A percentile compares a stretch with the other conserved stretches of the same genome.
Evolutionary conservation across 2,329 filamentous ascomycete genomes (phyloP).

Genomic region (Thermothelomyces thermophilus): DNA sequence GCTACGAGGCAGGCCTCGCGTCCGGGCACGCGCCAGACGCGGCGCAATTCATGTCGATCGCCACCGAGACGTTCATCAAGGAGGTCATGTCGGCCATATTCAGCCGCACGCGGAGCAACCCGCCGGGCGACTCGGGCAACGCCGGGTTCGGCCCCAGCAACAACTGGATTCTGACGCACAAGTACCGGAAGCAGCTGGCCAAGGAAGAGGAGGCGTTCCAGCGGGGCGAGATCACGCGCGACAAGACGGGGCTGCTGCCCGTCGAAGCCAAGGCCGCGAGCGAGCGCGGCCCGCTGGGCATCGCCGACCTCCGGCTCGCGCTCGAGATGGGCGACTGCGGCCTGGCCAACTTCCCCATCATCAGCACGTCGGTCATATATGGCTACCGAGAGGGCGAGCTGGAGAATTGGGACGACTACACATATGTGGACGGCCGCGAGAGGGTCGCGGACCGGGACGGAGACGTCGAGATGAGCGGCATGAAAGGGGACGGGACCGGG

Average conservation of each 20-base stretch:
- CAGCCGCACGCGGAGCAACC: conserved; percentile 58
- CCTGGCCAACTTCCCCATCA: conserved; percentile 68
- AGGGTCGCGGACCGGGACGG: conserved; percentile 25
- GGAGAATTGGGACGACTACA: conserved; percentile 58
- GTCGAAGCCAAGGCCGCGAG: conserved; percentile 71
- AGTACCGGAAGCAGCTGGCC: conserved; percentile 67
- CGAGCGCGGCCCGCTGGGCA: conserved; percentile 63
- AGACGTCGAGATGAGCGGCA: conserved; percentile 29
- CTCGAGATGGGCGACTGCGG: conserved; percentile 70
- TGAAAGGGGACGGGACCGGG: conserved; percentile 26
- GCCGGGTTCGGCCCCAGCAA: conserved; percentile 59
- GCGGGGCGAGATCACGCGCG: conserved; percentile 66
- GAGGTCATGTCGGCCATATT: conserved; percentile 58
- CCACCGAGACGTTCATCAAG: conserved; percentile 61
- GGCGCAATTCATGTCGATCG: conserved; percentile 57
- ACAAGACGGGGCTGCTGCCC: conserved; percentile 71
- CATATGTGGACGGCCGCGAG: conserved; percentile 40
- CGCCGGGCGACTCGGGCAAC: conserved; percentile 54
- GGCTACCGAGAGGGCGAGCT: conserved; percentile 71
- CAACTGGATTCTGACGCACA: conserved; percentile 70
- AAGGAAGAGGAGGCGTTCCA: conserved; percentile 67
- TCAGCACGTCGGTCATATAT: conserved; percentile 63
- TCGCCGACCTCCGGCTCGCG: conserved; percentile 71
- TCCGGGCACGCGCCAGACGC: conserved; percentile 55
- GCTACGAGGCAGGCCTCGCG: conserved; percentile 58